A percentile compares a stretch with the other conserved stretches of the same genome.
phyloP scores from a whole-genome alignment of 2,329 filamentous ascomycete genomes.

The Xylaria arbuscula region DNA sequence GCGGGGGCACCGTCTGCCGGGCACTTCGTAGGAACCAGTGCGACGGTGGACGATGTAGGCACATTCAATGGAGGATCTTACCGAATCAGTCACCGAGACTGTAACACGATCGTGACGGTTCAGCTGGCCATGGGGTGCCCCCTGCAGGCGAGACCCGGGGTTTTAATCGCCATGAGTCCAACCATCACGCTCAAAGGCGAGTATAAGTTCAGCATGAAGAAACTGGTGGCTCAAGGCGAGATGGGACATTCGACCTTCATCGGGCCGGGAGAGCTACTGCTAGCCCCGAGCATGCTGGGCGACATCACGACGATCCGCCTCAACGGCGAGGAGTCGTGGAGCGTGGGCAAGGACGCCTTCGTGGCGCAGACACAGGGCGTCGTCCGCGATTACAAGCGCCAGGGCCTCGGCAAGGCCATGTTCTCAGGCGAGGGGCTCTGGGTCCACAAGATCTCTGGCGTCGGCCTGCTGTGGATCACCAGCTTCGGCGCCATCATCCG shows the following conservation, averaged over 20 bases:
- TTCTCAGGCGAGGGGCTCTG: conserved; percentile 95
- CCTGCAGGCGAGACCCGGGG: conserved; percentile 81
- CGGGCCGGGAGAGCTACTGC: conserved; percentile 88
- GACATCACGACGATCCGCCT: conserved; percentile 87
- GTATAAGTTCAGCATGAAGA: conserved; percentile 90
- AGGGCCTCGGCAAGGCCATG: conserved; percentile 88
- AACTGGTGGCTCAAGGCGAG: conserved; percentile 85
- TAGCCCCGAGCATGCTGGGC: conserved; percentile 82
- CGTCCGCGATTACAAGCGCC: conserved; percentile 85
- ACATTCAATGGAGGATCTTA: conserved; percentile 97
- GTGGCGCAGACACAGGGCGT: conserved; percentile 89
- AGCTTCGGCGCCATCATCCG: conserved; percentile 95
- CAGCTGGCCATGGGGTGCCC: conserved; percentile 92
- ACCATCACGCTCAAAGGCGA: conserved; percentile 84
- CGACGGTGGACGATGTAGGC: conserved; percentile 84
- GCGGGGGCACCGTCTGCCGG: conserved; percentile 56
- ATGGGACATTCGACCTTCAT: conserved; percentile 83
- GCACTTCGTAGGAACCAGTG: conserved; percentile 73
- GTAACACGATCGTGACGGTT: conserved; percentile 88
- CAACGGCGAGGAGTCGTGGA: conserved; percentile 79
- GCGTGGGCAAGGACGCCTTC: conserved; percentile 86
- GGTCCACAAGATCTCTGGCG: conserved; percentile 85
- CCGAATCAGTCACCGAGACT: conserved; percentile 90
- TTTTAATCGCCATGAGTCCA: conserved; percentile 95
- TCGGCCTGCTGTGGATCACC: conserved; percentile 86